Conservation (phyloP, 2,329 filamentous ascomycete species). For the Shiraia bambusicola region DNA sequence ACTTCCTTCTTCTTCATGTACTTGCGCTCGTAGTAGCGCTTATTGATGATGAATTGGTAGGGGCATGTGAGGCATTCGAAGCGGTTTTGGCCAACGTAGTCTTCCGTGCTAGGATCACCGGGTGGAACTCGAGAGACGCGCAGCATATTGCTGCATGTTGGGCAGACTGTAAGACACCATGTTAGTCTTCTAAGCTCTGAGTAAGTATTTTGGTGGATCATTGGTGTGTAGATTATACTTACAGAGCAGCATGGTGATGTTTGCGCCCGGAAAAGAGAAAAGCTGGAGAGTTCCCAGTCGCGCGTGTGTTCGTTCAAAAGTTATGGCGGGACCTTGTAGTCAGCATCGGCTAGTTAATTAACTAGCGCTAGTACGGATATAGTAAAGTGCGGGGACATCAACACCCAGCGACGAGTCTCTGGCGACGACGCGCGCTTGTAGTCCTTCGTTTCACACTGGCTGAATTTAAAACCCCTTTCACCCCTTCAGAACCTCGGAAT, state of each 20-base stretch:
- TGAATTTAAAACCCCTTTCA: no score
- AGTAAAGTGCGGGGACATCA: slow-evolving; percentile 30
- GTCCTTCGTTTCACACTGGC: slow-evolving; percentile 18
- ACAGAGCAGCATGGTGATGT: slow-evolving; percentile 65
- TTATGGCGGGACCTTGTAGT: slow-evolving; percentile 29
- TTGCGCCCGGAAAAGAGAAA: slow-evolving; percentile 4
- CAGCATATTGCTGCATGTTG: slow-evolving; percentile 80
- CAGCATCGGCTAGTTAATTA: no score
- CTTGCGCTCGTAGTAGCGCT: slow-evolving; percentile 79
- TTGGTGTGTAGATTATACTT: slow-evolving; percentile 25
- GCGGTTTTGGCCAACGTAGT: slow-evolving; percentile 62
- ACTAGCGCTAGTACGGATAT: slow-evolving; percentile 20
- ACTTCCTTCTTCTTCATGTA: slow-evolving; percentile 80
- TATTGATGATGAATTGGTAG: slow-evolving; percentile 81
- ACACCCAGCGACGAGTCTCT: slow-evolving; percentile 14
- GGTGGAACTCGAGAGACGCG: slow-evolving; percentile 61
- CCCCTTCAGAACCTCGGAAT: no score
- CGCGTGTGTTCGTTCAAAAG: slow-evolving; percentile 20
- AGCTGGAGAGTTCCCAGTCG: slow-evolving; percentile 1
- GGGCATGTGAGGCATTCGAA: slow-evolving; percentile 96
- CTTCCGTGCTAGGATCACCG: slow-evolving; percentile 42
- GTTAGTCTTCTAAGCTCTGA: neutral
- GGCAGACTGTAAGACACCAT: slow-evolving; percentile 61
- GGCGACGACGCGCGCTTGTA: slow-evolving; percentile 15
- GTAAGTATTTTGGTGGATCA: neutral